These are phyloP conservation scores for Tulasnella calospora DNA, from an alignment of 768 basidiomycete species.

Conservation along the genomic window DNA sequence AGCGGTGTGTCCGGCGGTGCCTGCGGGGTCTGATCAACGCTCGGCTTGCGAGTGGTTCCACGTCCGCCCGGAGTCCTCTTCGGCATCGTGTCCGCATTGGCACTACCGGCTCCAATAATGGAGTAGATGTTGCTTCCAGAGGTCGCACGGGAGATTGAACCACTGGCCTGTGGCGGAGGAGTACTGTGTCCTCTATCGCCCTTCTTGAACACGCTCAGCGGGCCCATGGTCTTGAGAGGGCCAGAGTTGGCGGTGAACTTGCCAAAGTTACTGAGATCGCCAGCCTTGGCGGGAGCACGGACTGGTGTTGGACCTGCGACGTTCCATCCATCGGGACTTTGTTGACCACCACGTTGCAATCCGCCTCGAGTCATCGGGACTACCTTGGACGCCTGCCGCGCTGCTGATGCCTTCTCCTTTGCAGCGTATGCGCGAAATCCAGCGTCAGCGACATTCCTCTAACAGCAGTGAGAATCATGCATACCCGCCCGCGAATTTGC, in stretches of 20 bases:
- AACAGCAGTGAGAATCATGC: slow-evolving; percentile 33
- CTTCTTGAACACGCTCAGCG: slow-evolving; percentile 77
- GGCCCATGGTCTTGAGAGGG: slow-evolving; percentile 70
- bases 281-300: slow-evolving; percentile 67
- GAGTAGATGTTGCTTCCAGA: too few relatives aligned
- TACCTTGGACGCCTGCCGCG: slow-evolving; percentile 53
- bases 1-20: too few relatives aligned
- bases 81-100: too few relatives aligned
- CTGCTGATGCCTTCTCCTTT: slow-evolving; percentile 55
- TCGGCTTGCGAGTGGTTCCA: too few relatives aligned
- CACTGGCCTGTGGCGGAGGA: too few relatives aligned
- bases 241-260: slow-evolving; percentile 63
- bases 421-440: slow-evolving; percentile 50
- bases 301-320: slow-evolving; percentile 48
- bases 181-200: slow-evolving; percentile 53
- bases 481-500: slow-evolving; percentile 77
- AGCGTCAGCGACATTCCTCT: slow-evolving; percentile 31
- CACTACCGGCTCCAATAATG: too few relatives aligned
- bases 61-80: too few relatives aligned
- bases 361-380: slow-evolving; percentile 83
- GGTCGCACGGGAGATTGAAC: too few relatives aligned
- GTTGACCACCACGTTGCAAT: slow-evolving; percentile 77
- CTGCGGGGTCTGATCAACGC: too few relatives aligned
- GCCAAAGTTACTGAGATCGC: slow-evolving; percentile 82
- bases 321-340: slow-evolving; percentile 83